These are phyloP conservation scores for Dothiorella sarmentorum DNA, from an alignment of 2,329 filamentous ascomycete species.

Conservation along the genomic window DNA sequence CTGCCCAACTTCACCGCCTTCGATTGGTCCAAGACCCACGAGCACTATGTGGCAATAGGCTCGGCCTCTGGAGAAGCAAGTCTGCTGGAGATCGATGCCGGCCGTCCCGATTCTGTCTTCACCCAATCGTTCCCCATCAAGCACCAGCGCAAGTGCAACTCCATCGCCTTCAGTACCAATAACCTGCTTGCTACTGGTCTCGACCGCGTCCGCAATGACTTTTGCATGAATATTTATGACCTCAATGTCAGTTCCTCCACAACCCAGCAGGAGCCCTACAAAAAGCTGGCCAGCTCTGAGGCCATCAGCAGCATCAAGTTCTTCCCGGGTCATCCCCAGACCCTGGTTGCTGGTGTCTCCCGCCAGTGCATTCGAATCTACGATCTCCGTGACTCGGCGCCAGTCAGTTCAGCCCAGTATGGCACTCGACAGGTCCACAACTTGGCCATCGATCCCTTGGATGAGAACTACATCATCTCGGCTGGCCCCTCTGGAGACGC, in stretches of 20 bases:
- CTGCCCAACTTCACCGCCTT: conserved; percentile 62
- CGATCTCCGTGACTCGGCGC: conserved; percentile 60
- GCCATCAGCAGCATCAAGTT: conserved; percentile 82
- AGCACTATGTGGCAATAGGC: conserved; percentile 70
- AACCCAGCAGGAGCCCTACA: conserved; percentile 51
- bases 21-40: conserved; percentile 61
- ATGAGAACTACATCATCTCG: conserved; percentile 81
- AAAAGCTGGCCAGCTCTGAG: conserved; percentile 58
- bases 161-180: conserved; percentile 74
- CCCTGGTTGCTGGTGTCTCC: conserved; percentile 71
- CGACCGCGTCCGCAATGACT: conserved; percentile 76
- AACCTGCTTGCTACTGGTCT: conserved; percentile 71
- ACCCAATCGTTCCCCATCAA: conserved; percentile 68
- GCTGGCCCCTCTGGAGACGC: conserved; percentile 70
- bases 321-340: conserved; percentile 72
- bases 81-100: conserved; percentile 68
- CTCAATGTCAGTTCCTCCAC: conserved; percentile 56
- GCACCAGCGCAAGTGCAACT: conserved; percentile 73
- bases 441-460: conserved; percentile 72
- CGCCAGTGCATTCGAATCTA: conserved; percentile 72
- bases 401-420: conserved; percentile 46
- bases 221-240: conserved; percentile 80
- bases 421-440: conserved; percentile 61
- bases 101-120: conserved; percentile 39
- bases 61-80: conserved; percentile 73